Evolutionary conservation across 371 early-diverging fungal genomes (phyloP), one percentile per base, ranked within the genome.

Genomic region (Apophysomyces variabilis): DNA sequence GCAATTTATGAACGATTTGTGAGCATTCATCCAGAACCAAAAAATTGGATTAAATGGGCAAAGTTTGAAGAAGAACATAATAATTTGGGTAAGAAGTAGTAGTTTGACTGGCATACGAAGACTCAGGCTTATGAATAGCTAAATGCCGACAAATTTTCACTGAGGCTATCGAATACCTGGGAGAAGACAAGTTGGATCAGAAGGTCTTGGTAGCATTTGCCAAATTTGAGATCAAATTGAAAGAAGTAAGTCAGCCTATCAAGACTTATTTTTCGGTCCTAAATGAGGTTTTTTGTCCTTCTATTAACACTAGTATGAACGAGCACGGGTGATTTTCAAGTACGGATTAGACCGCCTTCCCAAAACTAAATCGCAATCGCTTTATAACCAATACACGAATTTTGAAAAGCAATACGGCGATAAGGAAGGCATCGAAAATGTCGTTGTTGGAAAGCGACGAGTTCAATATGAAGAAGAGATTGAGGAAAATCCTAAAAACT

Each of bases 381-480:
- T 97, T 38, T 93, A 95, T 78, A 94, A 94, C 66, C 92, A 93
- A 73, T 98, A 98, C 75, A 88, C 94, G 11, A 91, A 92, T 65
- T 99, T 99, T 73, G 98, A 99, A 79, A 97, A 98, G 75, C 96
- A 96, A 74, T 90, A 86, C 72, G 99, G 99, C 41, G 93, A 89
- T 57, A 84, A 84, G 66, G 90, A 91, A 14, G 95, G 91, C 13
- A 94, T 96, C 60, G 98, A 98, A 72, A 86, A 89, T 64, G 97
- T 96, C 1, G 92, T 98, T 5, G 78, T 92, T 26, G 85, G 87
- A 50, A 96, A 96, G 77, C 87, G 97, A 62, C 83, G 98, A 39
- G 80, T 89, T 39, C 90, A 95, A 64, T 98, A 98, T 74, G 96
- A 96, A 71, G 90, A 92, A 75, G 92, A 92, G 60, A 74, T 98